Evolutionary conservation across 1,284 basidiomycete species (phyloP).

Genomic region (Ceratobasidium sp.): DNA sequence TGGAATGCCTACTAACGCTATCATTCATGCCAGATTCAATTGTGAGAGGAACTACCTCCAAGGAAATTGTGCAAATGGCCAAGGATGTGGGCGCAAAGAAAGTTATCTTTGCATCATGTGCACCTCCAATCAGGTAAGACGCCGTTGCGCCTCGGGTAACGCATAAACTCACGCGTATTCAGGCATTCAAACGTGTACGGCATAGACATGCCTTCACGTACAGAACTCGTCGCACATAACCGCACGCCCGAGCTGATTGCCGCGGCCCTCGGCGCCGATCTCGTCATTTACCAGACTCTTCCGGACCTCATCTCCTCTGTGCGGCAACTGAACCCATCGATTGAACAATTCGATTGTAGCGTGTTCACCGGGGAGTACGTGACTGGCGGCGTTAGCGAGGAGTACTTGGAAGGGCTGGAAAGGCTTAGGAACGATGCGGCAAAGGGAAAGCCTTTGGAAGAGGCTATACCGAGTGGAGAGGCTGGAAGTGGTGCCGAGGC

Average conservation of each 20-base stretch:
- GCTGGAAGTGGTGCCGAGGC: slow-evolving; percentile 60
- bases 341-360: slow-evolving; percentile 92
- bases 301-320: slow-evolving; percentile 91
- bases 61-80: slow-evolving; percentile 99
- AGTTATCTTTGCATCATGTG: slow-evolving; percentile 97
- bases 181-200: slow-evolving; percentile 97
- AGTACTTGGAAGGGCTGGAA: slow-evolving; percentile 85
- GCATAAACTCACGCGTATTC: slow-evolving; percentile 24
- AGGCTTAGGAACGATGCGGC: slow-evolving; percentile 85
- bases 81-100: slow-evolving; percentile 99
- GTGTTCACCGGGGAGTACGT: slow-evolving; percentile 98
- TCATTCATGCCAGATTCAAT: slow-evolving; percentile 81
- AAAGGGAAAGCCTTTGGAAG: slow-evolving; percentile 62
- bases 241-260: slow-evolving; percentile 85
- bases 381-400: slow-evolving; percentile 93
- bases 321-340: slow-evolving; percentile 83
- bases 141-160: background rate
- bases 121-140: slow-evolving; percentile 88
- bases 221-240: slow-evolving; percentile 92
- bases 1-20: background rate
- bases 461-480: slow-evolving; percentile 56
- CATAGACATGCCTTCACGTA: slow-evolving; percentile 98
- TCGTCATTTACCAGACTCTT: slow-evolving; percentile 98
- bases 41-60: slow-evolving; percentile 97
- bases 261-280: slow-evolving; percentile 90